phyloP scores from a whole-genome alignment of 768 basidiomycete species.

The Asterophora lycoperdoides region DNA sequence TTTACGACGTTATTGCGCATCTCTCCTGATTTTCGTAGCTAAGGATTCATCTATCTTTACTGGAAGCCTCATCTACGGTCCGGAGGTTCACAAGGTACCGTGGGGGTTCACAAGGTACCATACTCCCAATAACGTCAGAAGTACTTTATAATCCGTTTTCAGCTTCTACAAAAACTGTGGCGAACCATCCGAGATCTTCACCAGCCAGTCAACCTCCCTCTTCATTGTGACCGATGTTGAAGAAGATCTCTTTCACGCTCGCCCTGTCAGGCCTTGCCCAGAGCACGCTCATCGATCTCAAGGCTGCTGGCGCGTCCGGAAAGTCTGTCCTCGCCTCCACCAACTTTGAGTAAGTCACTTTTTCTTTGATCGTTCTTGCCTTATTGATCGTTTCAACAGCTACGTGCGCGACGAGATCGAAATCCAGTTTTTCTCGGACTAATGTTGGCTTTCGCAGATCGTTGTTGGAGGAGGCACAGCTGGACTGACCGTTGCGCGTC shows the following conservation, averaged over 20 bases:
- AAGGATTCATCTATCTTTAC: too few species aligned
- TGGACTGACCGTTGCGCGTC: constrained; percentile 29
- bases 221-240: constrained; percentile 3
- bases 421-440: not conserved
- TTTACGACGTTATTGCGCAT: too few species aligned
- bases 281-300: constrained; percentile 20
- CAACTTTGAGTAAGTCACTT: constrained; percentile 20
- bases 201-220: not conserved
- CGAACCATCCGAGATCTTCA: not conserved
- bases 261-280: constrained; percentile 11
- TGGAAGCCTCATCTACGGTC: too few species aligned
- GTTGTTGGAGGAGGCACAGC: constrained; percentile 32
- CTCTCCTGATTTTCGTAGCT: too few species aligned
- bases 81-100: too few species aligned
- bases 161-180: not conserved
- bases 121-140: not conserved
- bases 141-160: not conserved
- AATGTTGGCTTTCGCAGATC: constrained; percentile 14
- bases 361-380: not conserved
- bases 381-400: not conserved
- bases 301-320: constrained; percentile 8
- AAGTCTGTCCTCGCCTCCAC: constrained; percentile 15
- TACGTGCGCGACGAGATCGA: constrained; percentile 12
- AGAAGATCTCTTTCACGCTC: constrained; percentile 7
- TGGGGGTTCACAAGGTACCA: too few species aligned